These are phyloP conservation scores for Vachellia collinsii DNA, from an alignment of 306 rosid genomes.

Conservation along the genomic window DNA sequence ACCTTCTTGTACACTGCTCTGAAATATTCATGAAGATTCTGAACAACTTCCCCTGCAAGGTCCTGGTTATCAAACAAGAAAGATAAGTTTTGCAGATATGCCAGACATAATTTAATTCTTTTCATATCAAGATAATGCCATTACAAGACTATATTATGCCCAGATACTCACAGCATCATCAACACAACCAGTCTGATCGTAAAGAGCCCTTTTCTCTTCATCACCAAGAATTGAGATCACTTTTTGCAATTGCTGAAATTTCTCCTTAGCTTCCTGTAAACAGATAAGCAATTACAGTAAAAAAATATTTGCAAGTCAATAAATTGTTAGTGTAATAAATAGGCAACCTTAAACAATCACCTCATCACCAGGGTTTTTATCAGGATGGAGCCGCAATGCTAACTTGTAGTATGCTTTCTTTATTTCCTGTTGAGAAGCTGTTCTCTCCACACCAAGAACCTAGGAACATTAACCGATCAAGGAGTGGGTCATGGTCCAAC, in stretches of 20 bases:
- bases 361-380: constrained; percentile 87
- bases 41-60: constrained; percentile 81
- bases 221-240: constrained; percentile 93
- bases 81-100: constrained; percentile 8
- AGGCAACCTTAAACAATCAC: constrained; percentile 37
- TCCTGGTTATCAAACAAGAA: constrained; percentile 58
- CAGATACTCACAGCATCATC: constrained; percentile 77
- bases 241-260: constrained; percentile 88
- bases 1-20: constrained; percentile 77
- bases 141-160: neutral
- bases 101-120: neutral
- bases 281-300: constrained; percentile 22
- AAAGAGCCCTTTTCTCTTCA: constrained; percentile 78
- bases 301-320: neutral
- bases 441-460: constrained; percentile 56
- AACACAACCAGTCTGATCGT: constrained; percentile 91
- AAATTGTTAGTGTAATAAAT: neutral
- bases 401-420: constrained; percentile 90
- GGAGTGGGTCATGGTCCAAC: constrained; percentile 19
- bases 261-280: constrained; percentile 82
- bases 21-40: constrained; percentile 72
- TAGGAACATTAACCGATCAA: constrained; percentile 19
- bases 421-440: constrained; percentile 86
- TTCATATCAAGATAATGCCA: constrained; percentile 6
- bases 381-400: constrained; percentile 94